Conservation (phyloP, 2,329 filamentous ascomycete species). For the Diaporthe vexans region DNA sequence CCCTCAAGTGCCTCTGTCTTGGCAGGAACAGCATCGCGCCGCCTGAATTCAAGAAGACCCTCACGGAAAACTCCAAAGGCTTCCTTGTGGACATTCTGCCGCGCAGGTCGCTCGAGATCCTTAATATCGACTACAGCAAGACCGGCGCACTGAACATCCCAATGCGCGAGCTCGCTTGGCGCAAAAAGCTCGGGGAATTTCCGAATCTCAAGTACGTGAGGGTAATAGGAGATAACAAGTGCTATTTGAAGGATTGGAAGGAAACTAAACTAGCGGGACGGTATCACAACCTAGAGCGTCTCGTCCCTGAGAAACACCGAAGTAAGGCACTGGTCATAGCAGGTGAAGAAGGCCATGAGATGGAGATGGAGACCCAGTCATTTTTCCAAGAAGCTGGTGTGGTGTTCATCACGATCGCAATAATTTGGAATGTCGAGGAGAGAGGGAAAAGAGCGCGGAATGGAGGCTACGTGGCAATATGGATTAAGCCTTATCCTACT, state of each 20-base stretch:
- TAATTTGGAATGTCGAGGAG: neutral
- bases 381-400: neutral
- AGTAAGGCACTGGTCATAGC: rapidly evolving
- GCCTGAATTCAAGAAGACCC: neutral
- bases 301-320: neutral
- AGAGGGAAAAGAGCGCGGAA: neutral
- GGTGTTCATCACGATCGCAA: neutral
- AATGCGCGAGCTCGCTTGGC: neutral
- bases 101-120: neutral
- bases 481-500: neutral
- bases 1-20: neutral
- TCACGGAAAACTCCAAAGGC: neutral
- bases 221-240: neutral
- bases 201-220: constrained; percentile 2
- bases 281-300: neutral
- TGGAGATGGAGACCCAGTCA: neutral
- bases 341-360: rapidly evolving
- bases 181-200: neutral
- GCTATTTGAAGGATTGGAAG: no score
- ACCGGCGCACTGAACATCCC: rapidly evolving
- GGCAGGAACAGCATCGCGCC: rapidly evolving
- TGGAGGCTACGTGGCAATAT: neutral
- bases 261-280: neutral
- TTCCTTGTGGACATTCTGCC: neutral
- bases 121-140: neutral